A percentile compares a stretch with the other conserved stretches of the same genome.
Conservation (phyloP, 1,284 basidiomycete genomes). For the Cryptococcus sp. region DNA sequence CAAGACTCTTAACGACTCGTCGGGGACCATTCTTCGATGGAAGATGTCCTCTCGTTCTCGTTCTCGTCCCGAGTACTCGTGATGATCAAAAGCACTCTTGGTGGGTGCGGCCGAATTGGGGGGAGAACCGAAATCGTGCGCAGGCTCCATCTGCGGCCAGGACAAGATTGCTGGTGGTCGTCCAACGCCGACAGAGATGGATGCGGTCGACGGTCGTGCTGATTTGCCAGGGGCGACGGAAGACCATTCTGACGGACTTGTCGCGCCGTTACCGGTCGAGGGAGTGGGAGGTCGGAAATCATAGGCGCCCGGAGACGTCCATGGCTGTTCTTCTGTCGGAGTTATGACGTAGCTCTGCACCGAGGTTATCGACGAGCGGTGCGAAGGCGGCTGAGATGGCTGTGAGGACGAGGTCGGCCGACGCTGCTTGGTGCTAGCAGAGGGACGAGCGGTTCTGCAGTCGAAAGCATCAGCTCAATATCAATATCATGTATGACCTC, state of each 20-base stretch:
- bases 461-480: background rate
- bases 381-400: slow-evolving; percentile 9
- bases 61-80: slow-evolving; percentile 10
- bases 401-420: slow-evolving; percentile 8
- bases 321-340: slow-evolving; percentile 23
- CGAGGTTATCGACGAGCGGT: slow-evolving; percentile 23
- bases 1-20: slow-evolving; percentile 14
- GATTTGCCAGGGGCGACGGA: slow-evolving; percentile 12
- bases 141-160: slow-evolving; percentile 16
- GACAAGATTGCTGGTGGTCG: slow-evolving; percentile 11
- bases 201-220: slow-evolving; percentile 1
- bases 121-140: slow-evolving; percentile 4
- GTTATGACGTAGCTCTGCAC: slow-evolving; percentile 18
- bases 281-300: slow-evolving; percentile 17
- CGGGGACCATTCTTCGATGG: background rate
- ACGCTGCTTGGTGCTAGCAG: slow-evolving; percentile 12
- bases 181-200: background rate
- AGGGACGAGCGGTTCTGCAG: slow-evolving; percentile 18
- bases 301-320: slow-evolving; percentile 16
- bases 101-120: background rate
- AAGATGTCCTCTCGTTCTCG: background rate
- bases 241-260: slow-evolving; percentile 16
- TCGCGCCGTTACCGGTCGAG: background rate
- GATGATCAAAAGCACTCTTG: slow-evolving; percentile 5
- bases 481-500: background rate